Percentiles rank a stretch among this genome's conserved stretches.
phyloP scores from a whole-genome alignment of 108 stramenopile genomes.

The Nitzschia sp. region DNA sequence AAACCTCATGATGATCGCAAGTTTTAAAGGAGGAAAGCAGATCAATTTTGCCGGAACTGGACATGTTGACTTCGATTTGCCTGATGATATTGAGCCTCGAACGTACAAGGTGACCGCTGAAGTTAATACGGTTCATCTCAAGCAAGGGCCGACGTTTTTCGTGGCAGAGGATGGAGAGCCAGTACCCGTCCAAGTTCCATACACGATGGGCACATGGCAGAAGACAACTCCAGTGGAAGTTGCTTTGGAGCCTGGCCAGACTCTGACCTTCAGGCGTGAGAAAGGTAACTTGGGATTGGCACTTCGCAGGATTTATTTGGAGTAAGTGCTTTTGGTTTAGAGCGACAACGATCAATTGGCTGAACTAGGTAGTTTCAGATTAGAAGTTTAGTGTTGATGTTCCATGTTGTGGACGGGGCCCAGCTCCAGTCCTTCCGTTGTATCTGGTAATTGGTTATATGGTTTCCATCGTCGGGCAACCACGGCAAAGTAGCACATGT shows the following conservation, averaged over 20 bases:
- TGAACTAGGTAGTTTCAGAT: too few species aligned
- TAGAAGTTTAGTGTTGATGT: slow-evolving; percentile 2
- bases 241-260: not conserved
- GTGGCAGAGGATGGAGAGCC: slow-evolving; percentile 18
- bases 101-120: slow-evolving; percentile 24
- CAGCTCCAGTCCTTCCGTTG: slow-evolving; percentile 2
- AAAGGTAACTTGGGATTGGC: slow-evolving; percentile 38
- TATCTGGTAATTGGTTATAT: not conserved
- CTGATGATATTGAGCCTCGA: slow-evolving; percentile 12
- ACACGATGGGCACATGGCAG: slow-evolving; percentile 52
- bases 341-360: too few species aligned
- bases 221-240: slow-evolving; percentile 37
- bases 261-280: slow-evolving; percentile 36
- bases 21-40: slow-evolving; percentile 39
- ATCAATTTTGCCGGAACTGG: slow-evolving; percentile 34
- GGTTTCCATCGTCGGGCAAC: slow-evolving; percentile 44
- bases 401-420: slow-evolving; percentile 4
- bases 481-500: slow-evolving; percentile 34
- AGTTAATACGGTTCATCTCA: slow-evolving; percentile 40
- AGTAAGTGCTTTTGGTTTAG: not conserved
- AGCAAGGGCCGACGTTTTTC: slow-evolving; percentile 24
- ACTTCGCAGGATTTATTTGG: slow-evolving; percentile 20
- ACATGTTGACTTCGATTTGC: slow-evolving; percentile 22
- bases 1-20: slow-evolving; percentile 29
- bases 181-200: slow-evolving; percentile 36